Percentiles rank a stretch among this genome's conserved stretches.
Conservation (phyloP, 805 yeast genomes). For the Candida corydali region DNA sequence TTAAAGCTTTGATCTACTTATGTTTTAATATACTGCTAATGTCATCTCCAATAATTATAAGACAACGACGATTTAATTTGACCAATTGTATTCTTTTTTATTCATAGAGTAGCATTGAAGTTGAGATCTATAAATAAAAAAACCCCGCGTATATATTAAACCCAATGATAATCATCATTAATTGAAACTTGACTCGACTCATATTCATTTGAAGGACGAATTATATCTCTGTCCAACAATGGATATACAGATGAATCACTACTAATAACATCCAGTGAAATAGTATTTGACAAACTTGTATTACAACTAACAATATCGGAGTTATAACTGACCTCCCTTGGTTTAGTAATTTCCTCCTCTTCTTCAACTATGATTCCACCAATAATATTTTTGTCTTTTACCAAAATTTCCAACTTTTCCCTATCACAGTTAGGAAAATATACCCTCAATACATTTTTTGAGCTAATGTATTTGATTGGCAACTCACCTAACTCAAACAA, state of each 20-base stretch:
- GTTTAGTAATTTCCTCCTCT: conserved; percentile 5
- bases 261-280: conserved; percentile 10
- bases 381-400: conserved; percentile 56
- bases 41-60: no score
- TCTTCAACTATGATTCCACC: conserved; percentile 51
- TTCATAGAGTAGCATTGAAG: no score
- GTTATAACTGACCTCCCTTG: not conserved
- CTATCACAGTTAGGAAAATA: conserved; percentile 72
- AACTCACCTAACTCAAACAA: conserved; percentile 62
- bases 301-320: conserved; percentile 19
- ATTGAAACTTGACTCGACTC: conserved; percentile 9
- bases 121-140: no score
- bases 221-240: conserved; percentile 18
- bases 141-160: no score
- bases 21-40: no score
- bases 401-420: conserved; percentile 49
- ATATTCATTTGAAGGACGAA: conserved; percentile 11
- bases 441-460: conserved; percentile 42
- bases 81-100: no score
- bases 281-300: conserved; percentile 9
- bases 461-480: conserved; percentile 48
- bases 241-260: conserved; percentile 11
- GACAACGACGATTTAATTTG: no score
- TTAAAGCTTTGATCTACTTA: no score
- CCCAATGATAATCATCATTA: conserved; percentile 20